A percentile compares a stretch with the other conserved stretches of the same genome.
phyloP scores from a whole-genome alignment of 148 eudicot species.

The Pharnaceum exiguum region DNA sequence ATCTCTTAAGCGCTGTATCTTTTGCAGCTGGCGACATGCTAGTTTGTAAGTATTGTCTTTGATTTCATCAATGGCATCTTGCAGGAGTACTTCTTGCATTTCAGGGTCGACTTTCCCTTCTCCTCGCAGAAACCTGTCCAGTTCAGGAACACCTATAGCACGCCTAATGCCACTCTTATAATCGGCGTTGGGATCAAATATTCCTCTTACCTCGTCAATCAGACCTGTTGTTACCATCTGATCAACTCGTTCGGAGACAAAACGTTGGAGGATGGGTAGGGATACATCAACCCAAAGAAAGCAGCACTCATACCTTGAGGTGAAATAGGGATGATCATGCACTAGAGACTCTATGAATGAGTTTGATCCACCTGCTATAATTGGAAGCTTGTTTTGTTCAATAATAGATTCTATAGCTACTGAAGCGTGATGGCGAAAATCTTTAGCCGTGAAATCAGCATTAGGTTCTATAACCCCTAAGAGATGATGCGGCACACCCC shows the following conservation, averaged over 20 bases:
- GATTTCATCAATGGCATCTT: conserved; percentile 51
- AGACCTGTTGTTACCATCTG: conserved; percentile 57
- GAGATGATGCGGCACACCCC: conserved; percentile 71
- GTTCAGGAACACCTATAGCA: conserved; percentile 85
- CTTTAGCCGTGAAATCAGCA: conserved; percentile 46
- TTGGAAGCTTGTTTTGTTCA: conserved; percentile 50
- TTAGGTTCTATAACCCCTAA: conserved; percentile 51
- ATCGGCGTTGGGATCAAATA: conserved; percentile 45
- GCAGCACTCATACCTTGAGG: conserved; percentile 56
- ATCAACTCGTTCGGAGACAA: conserved; percentile 70
- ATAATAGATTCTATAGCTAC: conserved; percentile 50
- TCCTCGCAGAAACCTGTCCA: conserved; percentile 45
- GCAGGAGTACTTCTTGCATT: conserved; percentile 28
- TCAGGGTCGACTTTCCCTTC: conserved; percentile 32
- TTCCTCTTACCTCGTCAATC: conserved; percentile 52
- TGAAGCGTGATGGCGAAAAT: conserved; percentile 54
- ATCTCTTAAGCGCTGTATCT: conserved; percentile 50
- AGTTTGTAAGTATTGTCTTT: conserved; percentile 58
- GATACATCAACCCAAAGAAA: conserved; percentile 78
- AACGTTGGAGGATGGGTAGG: conserved; percentile 38
- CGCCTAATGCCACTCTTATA: conserved; percentile 61
- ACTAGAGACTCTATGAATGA: conserved; percentile 69
- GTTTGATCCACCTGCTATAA: conserved; percentile 92
- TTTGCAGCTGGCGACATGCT: conserved; percentile 55
- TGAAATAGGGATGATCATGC: conserved; percentile 50